These are phyloP conservation scores for Chaetomium fimeti DNA, from an alignment of 495 filamentous ascomycete genomes.

Conservation along the genomic window DNA sequence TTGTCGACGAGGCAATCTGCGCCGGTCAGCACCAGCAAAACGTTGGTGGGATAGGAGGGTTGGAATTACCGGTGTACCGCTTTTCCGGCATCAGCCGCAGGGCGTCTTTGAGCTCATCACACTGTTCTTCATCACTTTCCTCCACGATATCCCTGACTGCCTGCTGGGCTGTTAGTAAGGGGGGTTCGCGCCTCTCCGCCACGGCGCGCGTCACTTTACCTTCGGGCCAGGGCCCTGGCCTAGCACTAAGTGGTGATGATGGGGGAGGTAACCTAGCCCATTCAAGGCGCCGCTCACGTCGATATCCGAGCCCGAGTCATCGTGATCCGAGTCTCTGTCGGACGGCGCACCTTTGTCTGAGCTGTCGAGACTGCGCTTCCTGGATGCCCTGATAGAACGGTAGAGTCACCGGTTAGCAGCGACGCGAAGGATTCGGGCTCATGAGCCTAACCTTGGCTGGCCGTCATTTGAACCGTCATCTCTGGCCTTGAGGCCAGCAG, in stretches of 20 bases:
- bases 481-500: conserved; percentile 22
- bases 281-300: conserved; percentile 34
- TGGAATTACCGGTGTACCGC: conserved; percentile 35
- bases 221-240: conserved; percentile 29
- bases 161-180: conserved; percentile 14
- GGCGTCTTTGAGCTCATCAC: conserved; percentile 32
- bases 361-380: conserved; percentile 27
- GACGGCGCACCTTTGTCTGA: conserved; percentile 14
- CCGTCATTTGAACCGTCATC: conserved; percentile 23
- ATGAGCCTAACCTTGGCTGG: conserved; percentile 23
- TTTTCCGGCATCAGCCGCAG: conserved; percentile 28
- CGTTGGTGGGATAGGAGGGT: not conserved
- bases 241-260: conserved; percentile 34
- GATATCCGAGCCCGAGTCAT: conserved; percentile 21
- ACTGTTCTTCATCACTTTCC: conserved; percentile 25
- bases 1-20: conserved; percentile 52
- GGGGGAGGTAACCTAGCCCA: conserved; percentile 37
- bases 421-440: not conserved
- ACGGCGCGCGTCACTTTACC: conserved; percentile 16
- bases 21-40: conserved; percentile 30
- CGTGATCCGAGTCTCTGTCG: conserved; percentile 20
- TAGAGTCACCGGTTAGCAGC: conserved; percentile 16
- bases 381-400: conserved; percentile 17
- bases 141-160: conserved; percentile 19
- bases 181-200: not conserved